These are phyloP conservation scores for Tolypocladium paradoxum DNA, from an alignment of 2,329 filamentous ascomycete genomes.

Conservation along the genomic window DNA sequence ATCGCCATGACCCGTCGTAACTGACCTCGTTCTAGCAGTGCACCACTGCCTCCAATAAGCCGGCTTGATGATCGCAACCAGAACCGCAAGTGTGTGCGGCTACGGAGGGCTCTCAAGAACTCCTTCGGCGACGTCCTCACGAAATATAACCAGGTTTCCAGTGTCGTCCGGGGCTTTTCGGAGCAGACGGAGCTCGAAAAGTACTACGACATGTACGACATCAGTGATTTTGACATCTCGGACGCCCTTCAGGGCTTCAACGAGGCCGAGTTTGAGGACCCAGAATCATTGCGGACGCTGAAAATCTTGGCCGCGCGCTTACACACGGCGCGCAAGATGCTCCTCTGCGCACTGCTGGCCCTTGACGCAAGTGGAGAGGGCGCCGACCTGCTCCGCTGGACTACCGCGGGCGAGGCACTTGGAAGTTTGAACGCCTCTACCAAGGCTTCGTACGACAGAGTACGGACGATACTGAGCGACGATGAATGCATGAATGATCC, in stretches of 20 bases:
- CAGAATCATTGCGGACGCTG: conserved; percentile 66
- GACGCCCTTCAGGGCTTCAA: conserved; percentile 57
- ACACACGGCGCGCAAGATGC: conserved; percentile 69
- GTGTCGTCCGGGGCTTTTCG: conserved; percentile 59
- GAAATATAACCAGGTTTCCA: conserved; percentile 60
- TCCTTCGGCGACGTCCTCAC: conserved; percentile 61
- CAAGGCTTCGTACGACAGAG: conserved; percentile 48
- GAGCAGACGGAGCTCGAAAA: conserved; percentile 77
- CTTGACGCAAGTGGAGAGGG: conserved; percentile 73
- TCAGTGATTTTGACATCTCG: conserved; percentile 60
- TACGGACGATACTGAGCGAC: conserved; percentile 62
- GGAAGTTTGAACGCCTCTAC: conserved; percentile 52
- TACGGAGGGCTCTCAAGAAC: conserved; percentile 65
- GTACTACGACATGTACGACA: conserved; percentile 83
- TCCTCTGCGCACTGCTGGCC: conserved; percentile 80
- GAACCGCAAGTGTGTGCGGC: conserved; percentile 63
- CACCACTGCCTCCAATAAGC: conserved; percentile 82
- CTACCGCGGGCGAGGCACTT: conserved; percentile 65
- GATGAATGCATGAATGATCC: conserved; percentile 56
- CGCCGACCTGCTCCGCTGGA: conserved; percentile 69
- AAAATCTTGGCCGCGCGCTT: conserved; percentile 75
- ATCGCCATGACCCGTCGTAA: background rate
- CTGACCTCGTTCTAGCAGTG: conserved; percentile 47
- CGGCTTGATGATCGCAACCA: conserved; percentile 78
- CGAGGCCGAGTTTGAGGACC: conserved; percentile 62